A percentile compares a stretch with the other conserved stretches of the same genome.
Conservation (phyloP, 164 flowering plant genomes). For the Houttuynia cordata region DNA sequence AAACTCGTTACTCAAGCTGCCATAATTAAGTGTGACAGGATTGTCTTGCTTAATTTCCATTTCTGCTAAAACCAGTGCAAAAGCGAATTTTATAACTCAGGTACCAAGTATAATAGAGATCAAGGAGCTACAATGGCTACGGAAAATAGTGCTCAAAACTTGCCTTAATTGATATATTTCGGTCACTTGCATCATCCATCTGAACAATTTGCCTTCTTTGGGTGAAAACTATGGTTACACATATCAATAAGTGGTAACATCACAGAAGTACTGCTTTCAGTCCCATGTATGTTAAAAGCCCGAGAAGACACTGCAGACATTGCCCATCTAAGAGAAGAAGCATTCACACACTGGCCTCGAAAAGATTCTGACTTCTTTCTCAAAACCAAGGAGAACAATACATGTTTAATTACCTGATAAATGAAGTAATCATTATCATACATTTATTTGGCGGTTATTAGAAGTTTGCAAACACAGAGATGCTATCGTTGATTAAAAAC, state of each 20-base stretch:
- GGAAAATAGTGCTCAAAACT: no score
- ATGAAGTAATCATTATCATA: not conserved
- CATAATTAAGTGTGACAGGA: slow-evolving; percentile 62
- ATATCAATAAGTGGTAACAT: slow-evolving; percentile 41
- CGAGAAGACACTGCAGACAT: slow-evolving; percentile 93
- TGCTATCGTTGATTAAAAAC: no score
- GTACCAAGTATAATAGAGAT: slow-evolving; percentile 22
- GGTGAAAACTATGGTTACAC: slow-evolving; percentile 90
- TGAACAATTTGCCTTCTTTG: slow-evolving; percentile 84
- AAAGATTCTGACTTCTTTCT: slow-evolving; percentile 61
- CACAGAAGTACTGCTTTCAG: slow-evolving; percentile 33
- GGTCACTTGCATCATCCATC: slow-evolving; percentile 29
- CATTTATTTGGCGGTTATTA: no score
- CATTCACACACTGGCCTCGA: slow-evolving; percentile 60
- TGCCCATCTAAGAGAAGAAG: slow-evolving; percentile 94
- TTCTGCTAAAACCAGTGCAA: slow-evolving; percentile 73
- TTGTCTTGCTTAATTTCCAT: slow-evolving; percentile 39
- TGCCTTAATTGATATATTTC: slow-evolving; percentile 56
- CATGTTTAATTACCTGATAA: slow-evolving; percentile 80
- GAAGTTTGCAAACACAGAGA: no score
- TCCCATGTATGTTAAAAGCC: slow-evolving; percentile 78
- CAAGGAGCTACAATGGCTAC: not conserved
- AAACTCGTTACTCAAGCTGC: slow-evolving; percentile 70
- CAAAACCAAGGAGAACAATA: slow-evolving; percentile 86
- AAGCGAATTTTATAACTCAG: slow-evolving; percentile 11